Evolutionary conservation across 768 basidiomycete genomes (phyloP), one percentile per base, ranked within the genome.

Genomic region (Paxillus involutus): DNA sequence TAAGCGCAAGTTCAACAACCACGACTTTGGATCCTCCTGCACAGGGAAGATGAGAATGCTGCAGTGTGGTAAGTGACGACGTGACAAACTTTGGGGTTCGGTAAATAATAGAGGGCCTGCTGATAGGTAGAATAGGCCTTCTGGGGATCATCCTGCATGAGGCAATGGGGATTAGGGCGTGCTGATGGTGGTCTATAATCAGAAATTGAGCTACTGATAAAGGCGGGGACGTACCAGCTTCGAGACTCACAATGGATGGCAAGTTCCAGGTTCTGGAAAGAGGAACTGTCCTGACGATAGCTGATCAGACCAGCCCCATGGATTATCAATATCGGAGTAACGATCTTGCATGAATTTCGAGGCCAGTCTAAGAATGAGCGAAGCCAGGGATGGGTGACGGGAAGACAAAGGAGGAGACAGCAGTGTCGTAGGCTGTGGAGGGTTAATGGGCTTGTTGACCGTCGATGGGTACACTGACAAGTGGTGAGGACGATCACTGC

Each of bases 91-190:
- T 97, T 97, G 14, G 96, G 96, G 63, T 96, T 95, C 3, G 92
- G 93, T 37, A 99, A 83, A 58, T 95, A 81, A 70, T 95, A 98
- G 21, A 99, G 81, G 2, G 97, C 97, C 70, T 98, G 96, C 73
- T 99, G 95, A 72, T 99, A 99, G 16, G 97, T 95, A 1, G 91
- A 88, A 72, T 98, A 98, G 0, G 97, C 97, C 77, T 96, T 97
- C 76, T 96, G 94, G 44, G 98, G 83, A 75, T 98, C 94, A 68
- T 98, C 97, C 69, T 96, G 94, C 95, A 97, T 98, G 55, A 99
- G 85, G 72, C 95, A 94, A 73, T 24, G 24, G 24, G 24, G 24
- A 24, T 24, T 24, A 24, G 24, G 24, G 5, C 24, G 5, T 26
- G 26, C 26, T 26, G 26, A 26, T 26, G 26, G 4, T 26, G 26